These are phyloP conservation scores for Coemansia sp. DNA, from an alignment of 371 early-diverging fungal genomes.

Conservation along the genomic window DNA sequence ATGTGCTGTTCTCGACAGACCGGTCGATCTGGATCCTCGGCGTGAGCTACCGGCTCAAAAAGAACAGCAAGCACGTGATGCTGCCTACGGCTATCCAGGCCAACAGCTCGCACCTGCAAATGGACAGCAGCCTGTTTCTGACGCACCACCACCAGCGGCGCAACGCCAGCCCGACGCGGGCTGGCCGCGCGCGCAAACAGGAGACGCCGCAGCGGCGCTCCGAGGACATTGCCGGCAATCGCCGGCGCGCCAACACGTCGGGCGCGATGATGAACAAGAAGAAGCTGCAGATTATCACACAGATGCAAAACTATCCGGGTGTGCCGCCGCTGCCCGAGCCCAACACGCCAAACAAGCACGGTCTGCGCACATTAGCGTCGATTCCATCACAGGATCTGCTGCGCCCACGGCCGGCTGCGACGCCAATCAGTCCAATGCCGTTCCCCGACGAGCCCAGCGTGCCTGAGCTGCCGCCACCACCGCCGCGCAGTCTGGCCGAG, in stretches of 20 bases:
- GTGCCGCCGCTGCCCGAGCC: slow-evolving; percentile 34
- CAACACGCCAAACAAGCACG: slow-evolving; percentile 20
- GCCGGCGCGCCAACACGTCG: slow-evolving; percentile 47
- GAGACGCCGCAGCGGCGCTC: slow-evolving; percentile 41
- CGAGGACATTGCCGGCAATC: slow-evolving; percentile 34
- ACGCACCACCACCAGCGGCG: slow-evolving; percentile 46
- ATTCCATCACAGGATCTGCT: slow-evolving; percentile 47
- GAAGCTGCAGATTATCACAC: slow-evolving; percentile 45
- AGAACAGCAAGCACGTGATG: slow-evolving; percentile 34
- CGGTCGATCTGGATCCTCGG: slow-evolving; percentile 49
- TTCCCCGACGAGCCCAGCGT: slow-evolving; percentile 40
- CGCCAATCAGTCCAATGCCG: slow-evolving; percentile 45
- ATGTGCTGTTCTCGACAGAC: slow-evolving; percentile 40
- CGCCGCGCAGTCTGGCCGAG: too few relatives aligned
- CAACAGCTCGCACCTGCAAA: slow-evolving; percentile 37
- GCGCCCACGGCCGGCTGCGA: slow-evolving; percentile 8
- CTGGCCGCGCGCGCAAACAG: slow-evolving; percentile 26
- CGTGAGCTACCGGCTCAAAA: slow-evolving; percentile 43
- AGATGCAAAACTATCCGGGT: slow-evolving; percentile 38
- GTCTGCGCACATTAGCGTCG: slow-evolving; percentile 34
- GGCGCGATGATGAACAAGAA: slow-evolving; percentile 48
- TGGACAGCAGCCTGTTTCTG: slow-evolving; percentile 38
- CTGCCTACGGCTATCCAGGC: slow-evolving; percentile 40
- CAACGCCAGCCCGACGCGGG: slow-evolving; percentile 37
- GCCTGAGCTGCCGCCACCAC: not conserved